Evolutionary conservation across 345 rosid genomes (phyloP).

Genomic region (Gossypium herbaceum): DNA sequence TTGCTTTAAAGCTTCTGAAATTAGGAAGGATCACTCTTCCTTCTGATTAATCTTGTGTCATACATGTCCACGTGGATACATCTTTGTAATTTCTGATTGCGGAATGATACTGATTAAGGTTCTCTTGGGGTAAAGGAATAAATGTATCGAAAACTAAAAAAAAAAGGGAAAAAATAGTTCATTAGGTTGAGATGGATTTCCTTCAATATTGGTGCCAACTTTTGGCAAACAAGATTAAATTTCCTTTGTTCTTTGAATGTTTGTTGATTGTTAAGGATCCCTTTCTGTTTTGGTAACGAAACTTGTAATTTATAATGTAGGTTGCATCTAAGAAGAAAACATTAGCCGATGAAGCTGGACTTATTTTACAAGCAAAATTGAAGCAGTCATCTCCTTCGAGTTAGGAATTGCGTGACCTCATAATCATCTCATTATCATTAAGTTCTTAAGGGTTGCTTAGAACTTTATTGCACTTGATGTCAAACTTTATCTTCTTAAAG

Average conservation of each 20-base stretch:
- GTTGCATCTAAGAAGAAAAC: slow-evolving; percentile 87
- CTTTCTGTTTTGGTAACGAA: not conserved
- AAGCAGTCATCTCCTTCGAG: slow-evolving; percentile 52
- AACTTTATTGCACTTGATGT: slow-evolving; percentile 4
- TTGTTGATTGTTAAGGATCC: not conserved
- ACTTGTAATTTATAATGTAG: slow-evolving; percentile 38
- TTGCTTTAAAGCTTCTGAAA: not conserved
- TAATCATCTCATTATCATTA: not conserved
- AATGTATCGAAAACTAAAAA: not conserved
- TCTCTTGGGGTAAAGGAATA: not conserved
- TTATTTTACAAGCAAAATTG: slow-evolving; percentile 62
- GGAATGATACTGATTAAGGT: not conserved
- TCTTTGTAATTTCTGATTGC: not conserved
- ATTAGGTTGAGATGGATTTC: not conserved
- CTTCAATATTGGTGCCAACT: not conserved
- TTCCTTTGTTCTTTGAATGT: not conserved
- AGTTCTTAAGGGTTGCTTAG: not conserved
- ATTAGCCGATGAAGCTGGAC: slow-evolving; percentile 79
- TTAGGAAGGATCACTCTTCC: not conserved
- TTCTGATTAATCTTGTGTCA: not conserved
- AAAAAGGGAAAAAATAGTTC: not conserved
- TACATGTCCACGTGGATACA: not conserved
- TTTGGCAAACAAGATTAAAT: not conserved
- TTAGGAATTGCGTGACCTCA: not conserved
- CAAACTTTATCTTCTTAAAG: not conserved